Evolutionary conservation across 2,329 filamentous ascomycete genomes (phyloP), one percentile per base, ranked within the genome.

Genomic region (Nemania sp.): DNA sequence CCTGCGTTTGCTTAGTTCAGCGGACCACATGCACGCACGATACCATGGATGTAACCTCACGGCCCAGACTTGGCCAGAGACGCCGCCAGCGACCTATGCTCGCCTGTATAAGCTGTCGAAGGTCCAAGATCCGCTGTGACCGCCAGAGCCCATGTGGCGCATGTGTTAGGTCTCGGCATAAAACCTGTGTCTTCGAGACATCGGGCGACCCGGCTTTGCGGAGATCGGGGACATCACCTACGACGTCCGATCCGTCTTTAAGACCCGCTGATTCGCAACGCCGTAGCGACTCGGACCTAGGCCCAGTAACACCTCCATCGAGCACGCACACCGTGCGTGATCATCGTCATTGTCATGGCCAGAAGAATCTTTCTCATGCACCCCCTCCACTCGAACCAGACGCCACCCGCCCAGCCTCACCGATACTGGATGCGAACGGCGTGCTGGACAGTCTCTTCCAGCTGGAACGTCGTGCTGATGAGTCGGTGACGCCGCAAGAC

Each of bases 91-190:
- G 69, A 12, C 68, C 69, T 7, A 65, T 69, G 42, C 64, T 71
- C 10, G 69, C 73, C 73, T 62, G 75, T 80, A 60, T 68, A n/a
- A 71, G 62, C 43, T 89, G 87, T 67, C 78, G 86, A 45, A 80
- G 75, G 57, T 83, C 85, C 42, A 89, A 89, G 71, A 82, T 88
- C 60, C 79, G 81, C 48, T 89, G 86, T 68, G 82, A 89, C 68
- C 81, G 83, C 50, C 80, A 81, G 60, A 72, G 75, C 6, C 87
- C 87, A 1, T 89, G 86, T 67, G 79, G 77, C 60, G 85, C 86
- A 59, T 89, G 87, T 67, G 60, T 81, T n/a, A 81, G 81, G 64
- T 83, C 83, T 20, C 80, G 80, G 64, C 82, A 81, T 42, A 77
- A 79, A 5, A 77, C 77, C 18, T 89, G 87, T 67, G 77, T 82